Percentiles rank a stretch among this genome's conserved stretches.
Conservation (phyloP, 768 basidiomycete species). For the Boletus eberwhitei region DNA sequence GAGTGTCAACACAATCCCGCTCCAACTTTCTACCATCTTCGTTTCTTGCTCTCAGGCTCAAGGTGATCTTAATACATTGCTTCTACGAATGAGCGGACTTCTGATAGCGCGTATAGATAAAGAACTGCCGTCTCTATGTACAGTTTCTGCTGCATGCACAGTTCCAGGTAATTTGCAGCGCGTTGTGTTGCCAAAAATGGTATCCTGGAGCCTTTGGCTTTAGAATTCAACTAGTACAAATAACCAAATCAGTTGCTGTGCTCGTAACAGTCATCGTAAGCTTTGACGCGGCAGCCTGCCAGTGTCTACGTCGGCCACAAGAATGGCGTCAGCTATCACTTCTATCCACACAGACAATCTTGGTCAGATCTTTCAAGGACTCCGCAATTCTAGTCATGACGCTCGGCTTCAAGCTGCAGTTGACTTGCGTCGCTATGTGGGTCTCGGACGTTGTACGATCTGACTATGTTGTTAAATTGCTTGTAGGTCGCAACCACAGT, state of each 20-base stretch:
- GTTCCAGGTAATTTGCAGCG: no score
- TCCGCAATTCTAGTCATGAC: constrained; percentile 64
- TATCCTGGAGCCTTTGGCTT: constrained; percentile 14
- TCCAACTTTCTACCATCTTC: background rate
- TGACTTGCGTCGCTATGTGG: constrained; percentile 72
- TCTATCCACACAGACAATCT: constrained; percentile 60
- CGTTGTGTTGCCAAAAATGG: constrained; percentile 10
- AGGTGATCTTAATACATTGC: background rate
- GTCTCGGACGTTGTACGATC: constrained; percentile 26
- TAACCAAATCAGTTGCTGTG: constrained; percentile 15
- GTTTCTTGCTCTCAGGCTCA: background rate
- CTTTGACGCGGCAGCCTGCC: constrained; percentile 1
- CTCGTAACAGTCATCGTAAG: constrained; percentile 8
- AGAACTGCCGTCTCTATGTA: background rate
- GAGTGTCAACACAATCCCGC: background rate
- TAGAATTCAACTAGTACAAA: constrained; percentile 31
- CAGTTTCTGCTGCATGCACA: background rate
- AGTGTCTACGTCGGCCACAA: constrained; percentile 19
- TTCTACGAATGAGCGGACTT: background rate
- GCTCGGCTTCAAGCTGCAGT: constrained; percentile 63
- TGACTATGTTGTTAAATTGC: constrained; percentile 6
- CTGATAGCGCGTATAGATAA: background rate
- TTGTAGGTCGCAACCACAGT: constrained; percentile 67
- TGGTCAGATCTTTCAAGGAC: constrained; percentile 61
- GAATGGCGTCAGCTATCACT: constrained; percentile 61